Conservation (phyloP, 257 asterid species). For the Solanum microdontum region DNA sequence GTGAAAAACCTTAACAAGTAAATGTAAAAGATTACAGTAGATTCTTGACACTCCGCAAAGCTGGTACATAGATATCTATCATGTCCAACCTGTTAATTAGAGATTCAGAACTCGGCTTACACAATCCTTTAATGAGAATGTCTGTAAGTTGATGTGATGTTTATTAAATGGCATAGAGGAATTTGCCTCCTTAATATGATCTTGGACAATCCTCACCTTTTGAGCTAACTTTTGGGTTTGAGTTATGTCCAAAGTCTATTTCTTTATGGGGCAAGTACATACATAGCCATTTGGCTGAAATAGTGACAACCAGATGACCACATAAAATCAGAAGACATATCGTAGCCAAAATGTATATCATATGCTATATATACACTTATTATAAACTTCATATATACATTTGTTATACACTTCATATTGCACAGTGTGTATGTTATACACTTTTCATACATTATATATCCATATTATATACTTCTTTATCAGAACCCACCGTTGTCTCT, state of each 20-base stretch:
- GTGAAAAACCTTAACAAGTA: not conserved
- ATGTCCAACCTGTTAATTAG: not conserved
- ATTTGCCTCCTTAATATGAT: not conserved
- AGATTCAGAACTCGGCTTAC: not conserved
- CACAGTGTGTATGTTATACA: not conserved
- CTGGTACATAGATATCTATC: not conserved
- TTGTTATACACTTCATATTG: not conserved
- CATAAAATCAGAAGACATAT: not conserved
- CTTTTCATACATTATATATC: not conserved
- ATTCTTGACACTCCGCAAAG: not conserved
- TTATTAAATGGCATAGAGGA: not conserved
- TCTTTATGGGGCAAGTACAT: not conserved
- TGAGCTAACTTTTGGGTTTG: not conserved
- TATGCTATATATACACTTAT: not conserved
- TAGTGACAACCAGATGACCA: not conserved
- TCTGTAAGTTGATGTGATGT: not conserved
- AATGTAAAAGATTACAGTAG: not conserved
- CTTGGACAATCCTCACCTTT: not conserved
- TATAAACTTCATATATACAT: not conserved
- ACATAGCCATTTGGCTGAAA: not conserved
- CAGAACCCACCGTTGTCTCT: not conserved
- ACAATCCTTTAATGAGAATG: not conserved
- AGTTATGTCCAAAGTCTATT: not conserved
- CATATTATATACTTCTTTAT: not conserved
- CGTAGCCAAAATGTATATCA: not conserved